Evolutionary conservation across 768 basidiomycete genomes (phyloP).

Genomic region (Terana coerulea): DNA sequence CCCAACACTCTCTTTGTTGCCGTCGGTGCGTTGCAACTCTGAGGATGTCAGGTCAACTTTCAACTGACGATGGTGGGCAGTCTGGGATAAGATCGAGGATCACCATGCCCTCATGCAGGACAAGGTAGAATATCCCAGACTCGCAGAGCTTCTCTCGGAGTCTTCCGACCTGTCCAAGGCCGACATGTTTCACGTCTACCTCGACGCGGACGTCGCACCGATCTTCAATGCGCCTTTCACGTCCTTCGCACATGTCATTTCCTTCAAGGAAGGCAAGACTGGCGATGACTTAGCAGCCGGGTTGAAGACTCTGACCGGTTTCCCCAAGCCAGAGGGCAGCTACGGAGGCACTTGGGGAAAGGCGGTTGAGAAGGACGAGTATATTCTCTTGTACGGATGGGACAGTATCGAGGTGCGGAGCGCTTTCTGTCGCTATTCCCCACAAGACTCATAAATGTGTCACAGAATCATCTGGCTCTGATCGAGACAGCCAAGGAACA

Average conservation of each 20-base stretch:
- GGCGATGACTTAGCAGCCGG: no score
- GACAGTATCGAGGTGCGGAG: neutral
- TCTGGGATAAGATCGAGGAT: neutral
- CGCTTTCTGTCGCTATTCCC: no score
- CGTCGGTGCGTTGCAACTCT: neutral
- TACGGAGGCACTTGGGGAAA: neutral
- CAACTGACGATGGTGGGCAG: no score
- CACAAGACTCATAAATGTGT: no score
- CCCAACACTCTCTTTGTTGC: neutral
- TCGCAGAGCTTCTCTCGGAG: neutral
- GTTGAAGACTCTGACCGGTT: neutral
- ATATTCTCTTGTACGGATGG: neutral
- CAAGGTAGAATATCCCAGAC: neutral
- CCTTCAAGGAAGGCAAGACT: neutral
- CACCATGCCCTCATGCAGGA: neutral
- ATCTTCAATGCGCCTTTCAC: neutral
- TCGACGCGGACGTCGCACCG: neutral
- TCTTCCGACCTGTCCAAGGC: neutral
- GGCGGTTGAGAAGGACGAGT: neutral
- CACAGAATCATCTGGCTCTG: neutral
- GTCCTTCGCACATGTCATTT: neutral
- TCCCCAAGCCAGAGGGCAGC: neutral
- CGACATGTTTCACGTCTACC: neutral
- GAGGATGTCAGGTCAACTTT: no score
- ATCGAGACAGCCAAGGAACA: neutral